Evolutionary conservation across 1,139 yeast species (phyloP), one percentile per base, ranked within the genome.

Genomic region (Taphrina confusa): DNA sequence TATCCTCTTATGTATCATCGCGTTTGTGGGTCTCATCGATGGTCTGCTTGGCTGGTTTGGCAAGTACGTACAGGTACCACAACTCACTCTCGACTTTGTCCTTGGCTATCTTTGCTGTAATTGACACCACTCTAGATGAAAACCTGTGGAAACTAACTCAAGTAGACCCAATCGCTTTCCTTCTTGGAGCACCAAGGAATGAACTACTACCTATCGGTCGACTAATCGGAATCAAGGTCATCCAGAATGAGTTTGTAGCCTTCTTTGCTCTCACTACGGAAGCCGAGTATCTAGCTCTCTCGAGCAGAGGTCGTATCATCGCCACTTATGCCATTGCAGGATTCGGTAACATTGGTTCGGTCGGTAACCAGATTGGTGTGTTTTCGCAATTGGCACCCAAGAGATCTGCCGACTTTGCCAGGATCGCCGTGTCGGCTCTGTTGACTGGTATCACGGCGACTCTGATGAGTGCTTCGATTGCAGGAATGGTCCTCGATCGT

Each of bases 171-270:
- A 77, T 81, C 28, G 78, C 84, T 1, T 83, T 82, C 76, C 74
- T 83, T 57, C 74, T 83, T 66, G 87, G 87, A 51, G 78, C 82
- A 45, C 84, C 85, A 63, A 75, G 85, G 66, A 66, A 75, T 61
- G 87, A 83, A 68, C 75, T 82, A 58, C 78, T 78, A 68, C 70
- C 71, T 55, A 78, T 82, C 62, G 76, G 82, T 59, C 75, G 74
- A 67, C 78, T 83, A 64, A 77, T 83, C 67, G 84, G 85, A 40
- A 75, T 76, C 69, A 82, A 83, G 72, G 75, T 82, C 67, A 79
- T 82, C 65, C 85, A 82, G 73, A 83, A 83, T 69, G 87, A 83
- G 71, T 83, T 77, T 67, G 85, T 81, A 57, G 87, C 84, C 54
- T 83, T 79, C 73, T 67, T 72, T 49, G 69, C 74, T 68, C 76